Base-by-base conservation (phyloP, 768 basidiomycete genomes). In the Lactarius trivialis region DNA sequence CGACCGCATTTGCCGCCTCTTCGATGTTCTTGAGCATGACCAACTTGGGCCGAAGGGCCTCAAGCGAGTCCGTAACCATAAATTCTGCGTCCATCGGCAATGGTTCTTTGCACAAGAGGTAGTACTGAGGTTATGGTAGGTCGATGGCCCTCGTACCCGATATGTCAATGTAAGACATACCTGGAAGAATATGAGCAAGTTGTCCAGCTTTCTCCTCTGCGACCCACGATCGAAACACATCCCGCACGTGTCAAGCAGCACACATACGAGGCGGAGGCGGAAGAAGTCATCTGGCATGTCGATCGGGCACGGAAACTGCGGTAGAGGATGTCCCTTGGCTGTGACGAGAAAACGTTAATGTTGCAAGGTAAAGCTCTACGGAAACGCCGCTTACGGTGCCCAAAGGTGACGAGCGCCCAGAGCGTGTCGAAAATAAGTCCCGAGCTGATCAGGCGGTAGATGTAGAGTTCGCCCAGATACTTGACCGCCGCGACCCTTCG, bases 41-140 rank as follows among this genome's bases (percentile, higher is more conserved):
- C 45, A 91, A 71, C 68, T 91, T 94, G 0, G 96, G 94, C 61
- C 95, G 81, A n/a, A 98, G 78, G 54, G 89, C 88, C 77, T 98
- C 95, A 9, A 99, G 74, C 1, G 96, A 97, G 73, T 99, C 97
- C 0, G 85, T 85, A 7, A 97, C 73, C 93, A 98, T 96, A 74
- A 98, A 99, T 57, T 97, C 95, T 12, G 97, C 89, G 65, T 99
- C 97, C 94, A 98, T 95, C 0, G 97, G 88, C n/a, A 95, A 73
- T 26, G 85, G 78, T 50, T 86, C 81, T 75, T 99, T 99, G 77
- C 90, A 91, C n/a, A 87, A 79, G 17, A 90, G 79, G 72, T 98
- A 99, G 61, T 94, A 87, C 84, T 87, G 63, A 55, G 24, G 28
- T 58, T 0, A 19, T 39, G 5, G 15, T 39, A 11, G 15, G 17